Conservation (phyloP, 495 filamentous ascomycete species). For the Chaetomium tenue region DNA sequence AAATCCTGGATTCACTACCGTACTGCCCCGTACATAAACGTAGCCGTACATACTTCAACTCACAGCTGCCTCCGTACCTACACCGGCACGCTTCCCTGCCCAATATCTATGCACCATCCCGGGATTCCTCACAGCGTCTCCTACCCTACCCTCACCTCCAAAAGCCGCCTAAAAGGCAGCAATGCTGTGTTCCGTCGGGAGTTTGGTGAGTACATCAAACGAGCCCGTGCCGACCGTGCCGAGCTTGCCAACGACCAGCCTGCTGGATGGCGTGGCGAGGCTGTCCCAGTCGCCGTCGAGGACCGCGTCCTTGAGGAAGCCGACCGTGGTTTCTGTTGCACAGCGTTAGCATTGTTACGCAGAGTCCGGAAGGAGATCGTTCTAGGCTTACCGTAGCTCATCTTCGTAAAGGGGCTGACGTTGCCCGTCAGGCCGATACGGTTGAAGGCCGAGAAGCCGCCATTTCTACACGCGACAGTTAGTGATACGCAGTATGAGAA, state of each 20-base stretch:
- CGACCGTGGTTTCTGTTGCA: conserved; percentile 72
- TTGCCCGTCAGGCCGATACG: conserved; percentile 79
- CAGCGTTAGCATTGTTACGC: conserved; percentile 11
- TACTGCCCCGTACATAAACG: not conserved
- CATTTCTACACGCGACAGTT: conserved; percentile 51
- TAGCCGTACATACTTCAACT: not conserved
- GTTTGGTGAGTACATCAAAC: conserved; percentile 73
- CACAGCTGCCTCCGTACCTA: not conserved
- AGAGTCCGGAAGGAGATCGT: not conserved
- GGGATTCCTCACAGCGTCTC: not conserved
- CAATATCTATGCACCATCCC: not conserved
- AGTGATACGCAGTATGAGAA: not conserved
- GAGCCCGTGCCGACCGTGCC: conserved; percentile 83
- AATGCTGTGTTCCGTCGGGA: conserved; percentile 40
- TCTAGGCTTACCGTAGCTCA: conserved; percentile 69
- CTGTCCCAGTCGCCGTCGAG: conserved; percentile 87
- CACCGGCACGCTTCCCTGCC: not conserved
- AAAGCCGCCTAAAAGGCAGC: conserved; percentile 21
- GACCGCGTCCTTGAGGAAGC: conserved; percentile 88
- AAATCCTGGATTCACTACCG: conserved; percentile 1
- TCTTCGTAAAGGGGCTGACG: conserved; percentile 89
- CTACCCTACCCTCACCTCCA: not conserved
- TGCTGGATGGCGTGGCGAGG: conserved; percentile 76
- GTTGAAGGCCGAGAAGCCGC: conserved; percentile 85
- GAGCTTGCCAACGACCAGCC: conserved; percentile 82